Base-by-base conservation (phyloP, 2,329 filamentous ascomycete genomes). In the Gaeumannomyces tritici region DNA sequence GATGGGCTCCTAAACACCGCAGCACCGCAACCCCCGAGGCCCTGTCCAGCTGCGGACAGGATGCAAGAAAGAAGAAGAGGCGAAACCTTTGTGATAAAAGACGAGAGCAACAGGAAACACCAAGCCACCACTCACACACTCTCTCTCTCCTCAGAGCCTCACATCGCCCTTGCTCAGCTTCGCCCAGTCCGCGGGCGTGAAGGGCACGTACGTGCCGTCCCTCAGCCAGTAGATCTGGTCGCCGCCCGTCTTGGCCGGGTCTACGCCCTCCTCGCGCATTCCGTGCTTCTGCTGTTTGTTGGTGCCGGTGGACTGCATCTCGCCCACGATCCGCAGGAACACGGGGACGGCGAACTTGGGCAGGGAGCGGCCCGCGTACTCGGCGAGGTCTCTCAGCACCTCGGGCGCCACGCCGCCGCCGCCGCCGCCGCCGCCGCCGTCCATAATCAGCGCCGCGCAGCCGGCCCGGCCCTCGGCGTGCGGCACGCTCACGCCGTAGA, bases 211-310 rank as follows among this genome's bases (percentile, higher is more conserved):
- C 0, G 77, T 79, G 28, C 83, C 83, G 0, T 79, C 81, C 67
- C 80, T 82, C 21, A 92, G 75, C 88, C 89, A 93, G 68, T 77
- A 88, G 57, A 89, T 47, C 51, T 75, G 72, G 28, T 84, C 83
- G 4, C 68, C 67, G 51, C 73, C 72, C 6, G n/a, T 1, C 68
- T 83, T 83, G 4, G 70, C 73, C 0, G 88, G 89, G 68, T 90
- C 83, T 0, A 93, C 89, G 0, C 92, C 91, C 65, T 93, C 83
- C 2, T 80, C 78, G n/a, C 90, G 80, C 66, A 96, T 72, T 0
- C 78, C 74, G 65, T 89, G 84, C 74, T 96, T 96, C 75, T 93
- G 89, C 76, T 96, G 90, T 79, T 96, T 96, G 70, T 91, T 89
- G 59, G 91, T 96, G 0, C 91, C 91, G 5, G 92, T 96, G 1